These are phyloP conservation scores for Candida glaebosa DNA, from an alignment of 805 yeast genomes.

Conservation along the genomic window DNA sequence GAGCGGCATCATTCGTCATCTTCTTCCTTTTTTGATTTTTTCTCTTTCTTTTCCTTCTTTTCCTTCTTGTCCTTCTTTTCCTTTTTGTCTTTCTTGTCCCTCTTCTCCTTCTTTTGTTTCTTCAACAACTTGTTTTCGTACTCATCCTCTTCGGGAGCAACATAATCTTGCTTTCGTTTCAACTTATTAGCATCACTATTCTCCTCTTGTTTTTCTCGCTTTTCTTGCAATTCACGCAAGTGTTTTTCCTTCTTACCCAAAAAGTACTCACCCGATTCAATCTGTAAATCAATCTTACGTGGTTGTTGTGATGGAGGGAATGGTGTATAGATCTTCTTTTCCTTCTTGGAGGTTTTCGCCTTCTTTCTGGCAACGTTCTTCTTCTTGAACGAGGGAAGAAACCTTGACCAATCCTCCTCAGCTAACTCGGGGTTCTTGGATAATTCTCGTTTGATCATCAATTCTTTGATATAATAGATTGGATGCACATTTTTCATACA, in stretches of 20 bases:
- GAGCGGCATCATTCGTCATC: too few species aligned
- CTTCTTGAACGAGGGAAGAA: conserved; percentile 94
- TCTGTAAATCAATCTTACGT: conserved; percentile 93
- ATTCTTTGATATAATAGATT: conserved; percentile 94
- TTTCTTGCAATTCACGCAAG: conserved; percentile 64
- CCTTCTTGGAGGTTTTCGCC: conserved; percentile 63
- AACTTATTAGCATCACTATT: conserved; percentile 59
- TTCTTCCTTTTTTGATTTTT: too few species aligned
- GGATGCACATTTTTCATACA: conserved; percentile 97
- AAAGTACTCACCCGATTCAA: conserved; percentile 98
- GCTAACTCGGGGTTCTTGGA: conserved; percentile 95
- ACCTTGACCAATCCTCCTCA: conserved; percentile 94
- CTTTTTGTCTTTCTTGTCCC: conserved; percentile 24
- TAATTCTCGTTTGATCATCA: conserved; percentile 95
- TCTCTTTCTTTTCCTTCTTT: conserved; percentile 20
- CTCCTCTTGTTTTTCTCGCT: conserved; percentile 74
- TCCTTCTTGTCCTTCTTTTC: conserved; percentile 26
- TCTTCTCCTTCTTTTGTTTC: conserved; percentile 23
- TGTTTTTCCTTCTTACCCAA: conserved; percentile 82
- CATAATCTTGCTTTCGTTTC: conserved; percentile 74
- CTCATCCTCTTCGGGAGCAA: conserved; percentile 78
- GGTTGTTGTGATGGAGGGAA: conserved; percentile 98
- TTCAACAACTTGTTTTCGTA: conserved; percentile 41
- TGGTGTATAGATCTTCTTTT: conserved; percentile 87
- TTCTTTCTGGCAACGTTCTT: conserved; percentile 92